Evolutionary conservation across 2,329 filamentous ascomycete genomes (phyloP), one percentile per base, ranked within the genome.

Genomic region (Colletotrichum limetticola): DNA sequence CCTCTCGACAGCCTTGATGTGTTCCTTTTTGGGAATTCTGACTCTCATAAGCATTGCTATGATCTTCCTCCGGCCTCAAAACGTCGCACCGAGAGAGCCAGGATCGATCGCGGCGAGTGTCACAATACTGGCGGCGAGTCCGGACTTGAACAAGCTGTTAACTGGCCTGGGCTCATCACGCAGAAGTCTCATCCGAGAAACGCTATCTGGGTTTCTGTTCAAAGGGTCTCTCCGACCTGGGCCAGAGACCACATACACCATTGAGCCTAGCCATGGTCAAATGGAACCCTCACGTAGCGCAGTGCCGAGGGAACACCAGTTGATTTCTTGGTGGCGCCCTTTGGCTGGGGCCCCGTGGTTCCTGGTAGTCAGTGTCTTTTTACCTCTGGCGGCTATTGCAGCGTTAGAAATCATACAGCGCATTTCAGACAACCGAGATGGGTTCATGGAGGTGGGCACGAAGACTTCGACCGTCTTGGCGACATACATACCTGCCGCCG

Each of bases 401-500:
- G 46, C 66, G 8, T 60, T 79, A 9, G 77, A 79, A 59, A 68
- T 74, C 30, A 53, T 79, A 4, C 78, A 79, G 32, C 76, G 74
- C 11, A 58, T 75, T 24, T 78, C 78, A 1, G 76, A 82, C 37
- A 46, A 66, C 11, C 76, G 78, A 52, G 53, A 76, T 42, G 80
- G 80, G 2, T 75, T 82, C 55, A 62, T 77, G 3, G 55, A 63
- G 8, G 53, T 76, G n/a, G 69, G 59, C 11, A 74, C 69, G 28
- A 56, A 60, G 19, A 74, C 74, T 35, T 63, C 75, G 1, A 74
- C 78, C 3, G 75, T 78, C 16, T 76, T 80, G 32, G 78, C 77
- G 19, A 80, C 80, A 14, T 81, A 80, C 28, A 66, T 81, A 11
- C 79, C 77, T 1, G 76, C 74, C 35, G 67, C 61, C 19, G 60